phyloP scores from a whole-genome alignment of 768 basidiomycete species.

The Rhodocollybia butyracea region DNA sequence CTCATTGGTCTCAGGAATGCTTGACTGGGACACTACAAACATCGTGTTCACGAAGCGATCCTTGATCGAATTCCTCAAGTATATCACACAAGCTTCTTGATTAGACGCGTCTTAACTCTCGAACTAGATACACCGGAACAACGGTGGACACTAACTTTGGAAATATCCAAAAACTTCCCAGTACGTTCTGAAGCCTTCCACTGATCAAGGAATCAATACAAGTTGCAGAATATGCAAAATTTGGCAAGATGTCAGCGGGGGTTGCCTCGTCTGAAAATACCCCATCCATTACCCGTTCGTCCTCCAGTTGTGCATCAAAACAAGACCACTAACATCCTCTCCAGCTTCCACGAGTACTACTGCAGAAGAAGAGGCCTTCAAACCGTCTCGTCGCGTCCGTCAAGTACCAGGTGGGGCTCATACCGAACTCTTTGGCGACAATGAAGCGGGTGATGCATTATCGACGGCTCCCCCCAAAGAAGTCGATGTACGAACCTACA shows the following conservation, averaged over 20 bases:
- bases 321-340: neutral
- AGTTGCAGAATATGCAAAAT: conserved; percentile 63
- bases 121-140: conserved; percentile 60
- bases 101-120: conserved; percentile 1
- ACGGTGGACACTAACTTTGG: conserved; percentile 75
- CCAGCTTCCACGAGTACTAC: neutral
- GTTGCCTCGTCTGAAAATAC: conserved; percentile 7
- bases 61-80: conserved; percentile 78
- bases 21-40: conserved; percentile 76
- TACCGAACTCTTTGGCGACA: conserved; percentile 46
- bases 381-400: conserved; percentile 57
- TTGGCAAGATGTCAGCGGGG: conserved; percentile 46
- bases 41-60: conserved; percentile 80
- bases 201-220: neutral
- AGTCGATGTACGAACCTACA: conserved; percentile 2
- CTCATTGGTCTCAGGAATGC: conserved; percentile 47
- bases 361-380: conserved; percentile 31
- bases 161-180: conserved; percentile 73
- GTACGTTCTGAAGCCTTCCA: conserved; percentile 35
- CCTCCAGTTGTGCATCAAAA: neutral
- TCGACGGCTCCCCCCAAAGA: conserved; percentile 48
- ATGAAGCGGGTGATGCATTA: conserved; percentile 52
- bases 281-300: conserved; percentile 9
- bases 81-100: conserved; percentile 17
- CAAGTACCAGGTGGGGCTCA: conserved; percentile 50